Percentiles rank a stretch among this genome's conserved stretches.
Evolutionary conservation across 1,284 basidiomycete genomes (phyloP).

Genomic region (Porogramme epimiltina): DNA sequence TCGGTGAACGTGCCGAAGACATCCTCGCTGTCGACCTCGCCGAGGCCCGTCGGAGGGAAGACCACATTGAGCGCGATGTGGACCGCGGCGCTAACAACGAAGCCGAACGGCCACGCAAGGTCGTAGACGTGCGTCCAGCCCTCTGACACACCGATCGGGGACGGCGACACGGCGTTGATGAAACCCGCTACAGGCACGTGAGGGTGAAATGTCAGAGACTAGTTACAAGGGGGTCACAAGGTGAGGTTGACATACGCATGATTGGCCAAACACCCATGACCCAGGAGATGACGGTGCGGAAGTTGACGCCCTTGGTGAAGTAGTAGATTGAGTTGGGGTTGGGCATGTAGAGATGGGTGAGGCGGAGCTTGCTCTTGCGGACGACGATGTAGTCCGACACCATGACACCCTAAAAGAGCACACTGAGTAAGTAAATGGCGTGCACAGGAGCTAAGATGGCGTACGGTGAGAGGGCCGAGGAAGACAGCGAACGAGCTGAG

Average conservation of each 20-base stretch:
- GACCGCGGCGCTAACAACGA: slow-evolving; percentile 12
- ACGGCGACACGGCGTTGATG: slow-evolving; percentile 19
- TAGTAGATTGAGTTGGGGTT: slow-evolving; percentile 21
- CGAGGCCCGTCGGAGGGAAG: slow-evolving; percentile 12
- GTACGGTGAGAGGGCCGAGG: slow-evolving; percentile 22
- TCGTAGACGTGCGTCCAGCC: slow-evolving; percentile 21
- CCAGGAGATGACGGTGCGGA: slow-evolving; percentile 22
- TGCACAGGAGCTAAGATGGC: not conserved
- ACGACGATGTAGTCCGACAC: slow-evolving; percentile 24
- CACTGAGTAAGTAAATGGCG: not conserved
- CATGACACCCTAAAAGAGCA: slow-evolving; percentile 14
- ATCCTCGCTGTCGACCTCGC: slow-evolving; percentile 12
- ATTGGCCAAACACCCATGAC: slow-evolving; percentile 22
- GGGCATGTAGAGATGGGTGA: slow-evolving; percentile 25
- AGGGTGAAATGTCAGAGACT: not conserved
- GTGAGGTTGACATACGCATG: slow-evolving; percentile 13
- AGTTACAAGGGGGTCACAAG: not conserved
- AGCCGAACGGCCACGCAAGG: slow-evolving; percentile 24
- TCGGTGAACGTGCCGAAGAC: slow-evolving; percentile 19
- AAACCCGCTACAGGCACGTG: slow-evolving; percentile 18
- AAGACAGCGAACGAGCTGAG: slow-evolving; percentile 26
- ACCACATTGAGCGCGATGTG: slow-evolving; percentile 11
- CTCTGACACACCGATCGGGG: slow-evolving; percentile 6
- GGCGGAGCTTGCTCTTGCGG: slow-evolving; percentile 15
- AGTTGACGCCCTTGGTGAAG: slow-evolving; percentile 23